Conservation (phyloP, 1,139 yeast species). For the Taphrina betulina region DNA sequence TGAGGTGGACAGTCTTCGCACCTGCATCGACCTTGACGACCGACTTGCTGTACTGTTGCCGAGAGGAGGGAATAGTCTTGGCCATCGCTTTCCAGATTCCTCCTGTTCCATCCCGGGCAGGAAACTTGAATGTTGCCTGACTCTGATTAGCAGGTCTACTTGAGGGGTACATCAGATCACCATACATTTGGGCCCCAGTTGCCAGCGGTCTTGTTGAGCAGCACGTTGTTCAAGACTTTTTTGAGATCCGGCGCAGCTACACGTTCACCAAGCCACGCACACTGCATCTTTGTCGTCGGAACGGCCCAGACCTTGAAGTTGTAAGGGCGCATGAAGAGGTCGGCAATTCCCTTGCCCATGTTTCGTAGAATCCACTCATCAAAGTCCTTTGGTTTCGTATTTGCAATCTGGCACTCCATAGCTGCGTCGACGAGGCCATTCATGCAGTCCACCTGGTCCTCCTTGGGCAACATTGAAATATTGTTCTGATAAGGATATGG, state of each 20-base stretch:
- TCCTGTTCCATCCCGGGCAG: conserved; percentile 36
- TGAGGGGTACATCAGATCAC: background rate
- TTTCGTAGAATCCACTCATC: conserved; percentile 36
- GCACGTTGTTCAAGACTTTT: conserved; percentile 34
- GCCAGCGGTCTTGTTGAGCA: conserved; percentile 35
- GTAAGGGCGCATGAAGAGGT: conserved; percentile 37
- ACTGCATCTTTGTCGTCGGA: conserved; percentile 37
- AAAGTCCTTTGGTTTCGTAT: conserved; percentile 33
- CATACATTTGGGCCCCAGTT: conserved; percentile 36
- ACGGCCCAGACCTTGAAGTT: conserved; percentile 38
- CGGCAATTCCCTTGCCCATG: conserved; percentile 37
- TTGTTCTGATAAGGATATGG: conserved; percentile 38
- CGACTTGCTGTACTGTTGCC: conserved; percentile 27
- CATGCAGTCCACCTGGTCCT: conserved; percentile 34
- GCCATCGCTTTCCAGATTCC: conserved; percentile 37
- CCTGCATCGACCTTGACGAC: conserved; percentile 33
- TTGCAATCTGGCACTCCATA: conserved; percentile 33
- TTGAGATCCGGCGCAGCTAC: conserved; percentile 37
- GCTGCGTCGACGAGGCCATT: conserved; percentile 37
- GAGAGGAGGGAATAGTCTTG: conserved; percentile 30
- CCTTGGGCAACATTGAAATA: conserved; percentile 35
- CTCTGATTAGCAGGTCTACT: background rate
- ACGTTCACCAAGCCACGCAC: conserved; percentile 37
- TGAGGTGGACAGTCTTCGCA: conserved; percentile 28
- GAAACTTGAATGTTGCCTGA: conserved; percentile 35